These are phyloP conservation scores for Lasiosphaeria hispida DNA, from an alignment of 495 filamentous ascomycete genomes.

Conservation along the genomic window DNA sequence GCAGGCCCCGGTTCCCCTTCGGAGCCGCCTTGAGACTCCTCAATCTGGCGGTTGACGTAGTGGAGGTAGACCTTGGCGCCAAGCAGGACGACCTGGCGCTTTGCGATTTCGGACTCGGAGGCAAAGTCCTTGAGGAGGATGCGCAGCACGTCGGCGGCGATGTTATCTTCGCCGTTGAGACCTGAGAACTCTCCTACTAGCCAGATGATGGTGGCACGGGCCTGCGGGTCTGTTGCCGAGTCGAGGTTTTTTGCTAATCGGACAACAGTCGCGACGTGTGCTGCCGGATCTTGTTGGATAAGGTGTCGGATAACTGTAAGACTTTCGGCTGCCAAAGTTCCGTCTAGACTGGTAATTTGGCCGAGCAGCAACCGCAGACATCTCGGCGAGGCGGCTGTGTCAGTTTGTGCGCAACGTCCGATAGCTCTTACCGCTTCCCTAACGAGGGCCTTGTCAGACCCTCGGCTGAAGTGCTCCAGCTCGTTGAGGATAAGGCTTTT, in stretches of 20 bases:
- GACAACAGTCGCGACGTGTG: slow-evolving; percentile 76
- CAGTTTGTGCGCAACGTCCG: slow-evolving; percentile 83
- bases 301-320: slow-evolving; percentile 92
- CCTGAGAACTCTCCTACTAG: slow-evolving; percentile 93
- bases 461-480: slow-evolving; percentile 84
- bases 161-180: slow-evolving; percentile 72
- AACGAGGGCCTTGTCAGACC: slow-evolving; percentile 72
- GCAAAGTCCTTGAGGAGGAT: slow-evolving; percentile 81
- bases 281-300: slow-evolving; percentile 82
- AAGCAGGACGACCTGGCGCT: slow-evolving; percentile 85
- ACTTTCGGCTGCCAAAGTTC: slow-evolving; percentile 83
- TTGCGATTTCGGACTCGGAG: slow-evolving; percentile 79
- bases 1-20: slow-evolving; percentile 24
- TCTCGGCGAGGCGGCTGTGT: slow-evolving; percentile 63
- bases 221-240: slow-evolving; percentile 75
- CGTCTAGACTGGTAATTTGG: slow-evolving; percentile 81
- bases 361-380: slow-evolving; percentile 79
- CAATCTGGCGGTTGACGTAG: slow-evolving; percentile 63
- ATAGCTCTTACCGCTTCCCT: slow-evolving; percentile 88
- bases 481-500: slow-evolving; percentile 88
- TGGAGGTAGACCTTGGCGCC: slow-evolving; percentile 95
- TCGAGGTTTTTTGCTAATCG: slow-evolving; percentile 90
- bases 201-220: slow-evolving; percentile 93
- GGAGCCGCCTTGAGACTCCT: slow-evolving; percentile 33
- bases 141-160: slow-evolving; percentile 90